Percentiles rank a stretch among this genome's conserved stretches.
phyloP scores from a whole-genome alignment of 768 basidiomycete genomes.

The Lentinula edodes region DNA sequence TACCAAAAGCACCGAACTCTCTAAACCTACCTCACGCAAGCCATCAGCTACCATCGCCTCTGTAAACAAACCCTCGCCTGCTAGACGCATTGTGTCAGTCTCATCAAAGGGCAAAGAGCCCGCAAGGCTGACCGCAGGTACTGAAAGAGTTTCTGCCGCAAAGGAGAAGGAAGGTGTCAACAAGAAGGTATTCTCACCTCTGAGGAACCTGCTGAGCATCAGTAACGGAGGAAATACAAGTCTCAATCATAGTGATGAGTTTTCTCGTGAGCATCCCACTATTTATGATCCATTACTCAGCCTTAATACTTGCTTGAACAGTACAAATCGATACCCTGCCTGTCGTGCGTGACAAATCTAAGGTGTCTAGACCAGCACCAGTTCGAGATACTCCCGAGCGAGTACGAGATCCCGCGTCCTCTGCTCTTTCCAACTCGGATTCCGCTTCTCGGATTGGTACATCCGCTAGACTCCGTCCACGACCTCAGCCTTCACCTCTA shows the following conservation, averaged over 20 bases:
- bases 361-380: background rate
- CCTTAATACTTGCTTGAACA: slow-evolving; percentile 7
- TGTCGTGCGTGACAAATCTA: background rate
- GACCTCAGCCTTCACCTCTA: background rate
- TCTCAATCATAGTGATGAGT: slow-evolving; percentile 11
- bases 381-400: background rate
- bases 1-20: slow-evolving; percentile 10
- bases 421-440: slow-evolving; percentile 10
- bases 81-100: background rate
- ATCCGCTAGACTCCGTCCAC: background rate
- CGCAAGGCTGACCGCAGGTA: background rate
- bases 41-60: slow-evolving; percentile 6
- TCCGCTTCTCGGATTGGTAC: background rate
- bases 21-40: slow-evolving; percentile 5
- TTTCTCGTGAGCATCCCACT: slow-evolving; percentile 20
- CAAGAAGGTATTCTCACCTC: slow-evolving; percentile 33
- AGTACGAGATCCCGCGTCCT: background rate
- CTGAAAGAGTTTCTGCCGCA: background rate
- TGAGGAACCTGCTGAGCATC: slow-evolving; percentile 34
- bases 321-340: slow-evolving; percentile 19
- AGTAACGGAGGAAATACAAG: slow-evolving; percentile 8
- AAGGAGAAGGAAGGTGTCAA: slow-evolving; percentile 6
- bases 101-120: background rate
- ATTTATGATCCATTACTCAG: background rate
- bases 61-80: background rate